Evolutionary conservation across 2,329 filamentous ascomycete species (phyloP).

Genomic region (Endoconidiophora polonica): DNA sequence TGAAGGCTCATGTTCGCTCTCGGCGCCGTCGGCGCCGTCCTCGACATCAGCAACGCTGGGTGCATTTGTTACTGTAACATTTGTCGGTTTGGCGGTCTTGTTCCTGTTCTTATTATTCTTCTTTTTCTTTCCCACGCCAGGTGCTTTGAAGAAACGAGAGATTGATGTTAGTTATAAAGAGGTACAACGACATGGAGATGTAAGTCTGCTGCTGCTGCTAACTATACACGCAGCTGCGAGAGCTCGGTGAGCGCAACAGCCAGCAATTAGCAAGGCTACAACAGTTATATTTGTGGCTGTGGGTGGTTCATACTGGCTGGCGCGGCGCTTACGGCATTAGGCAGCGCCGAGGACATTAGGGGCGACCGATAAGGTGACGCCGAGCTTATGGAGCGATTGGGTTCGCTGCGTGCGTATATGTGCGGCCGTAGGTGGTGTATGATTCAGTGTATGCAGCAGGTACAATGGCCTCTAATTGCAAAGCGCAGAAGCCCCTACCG

Average conservation of each 20-base stretch:
- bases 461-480: neutral
- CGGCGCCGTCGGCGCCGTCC: conserved; percentile 16
- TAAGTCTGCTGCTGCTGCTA: too few relatives aligned
- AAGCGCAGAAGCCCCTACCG: too few relatives aligned
- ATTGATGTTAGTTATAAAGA: neutral
- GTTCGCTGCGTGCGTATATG: neutral
- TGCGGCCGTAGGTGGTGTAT: neutral
- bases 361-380: neutral
- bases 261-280: neutral
- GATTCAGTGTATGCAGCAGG: neutral
- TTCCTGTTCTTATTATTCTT: conserved; percentile 45
- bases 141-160: neutral
- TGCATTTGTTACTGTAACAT: neutral
- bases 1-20: conserved; percentile 4
- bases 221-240: too few relatives aligned
- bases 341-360: conserved; percentile 7
- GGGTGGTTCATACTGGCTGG: conserved; percentile 6
- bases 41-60: conserved; percentile 22
- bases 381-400: neutral
- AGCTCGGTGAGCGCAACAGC: too few relatives aligned
- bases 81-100: conserved; percentile 23
- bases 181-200: neutral
- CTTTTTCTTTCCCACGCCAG: conserved; percentile 29
- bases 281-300: neutral
- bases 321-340: conserved; percentile 7